Percentiles rank a stretch among this genome's conserved stretches.
Evolutionary conservation across 176 grass and related monocot genomes (phyloP).

Genomic region (Musa troglodytarum): DNA sequence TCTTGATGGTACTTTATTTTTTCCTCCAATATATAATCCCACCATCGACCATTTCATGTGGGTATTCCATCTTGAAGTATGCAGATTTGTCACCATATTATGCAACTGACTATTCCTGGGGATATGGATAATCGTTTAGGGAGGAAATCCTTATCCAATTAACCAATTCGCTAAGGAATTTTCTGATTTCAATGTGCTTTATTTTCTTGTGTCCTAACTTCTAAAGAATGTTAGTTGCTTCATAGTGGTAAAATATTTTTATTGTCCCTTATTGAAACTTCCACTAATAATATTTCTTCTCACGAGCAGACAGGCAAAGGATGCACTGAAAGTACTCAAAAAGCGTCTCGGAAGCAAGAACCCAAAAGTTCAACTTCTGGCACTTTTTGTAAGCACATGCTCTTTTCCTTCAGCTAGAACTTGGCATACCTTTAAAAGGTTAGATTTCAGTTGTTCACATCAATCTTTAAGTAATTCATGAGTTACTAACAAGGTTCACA

Average conservation of each 20-base stretch:
- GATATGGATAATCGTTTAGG: not conserved
- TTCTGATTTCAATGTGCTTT: conserved; percentile 1
- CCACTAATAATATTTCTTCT: conserved; percentile 14
- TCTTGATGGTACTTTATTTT: not conserved
- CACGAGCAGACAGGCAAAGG: conserved; percentile 78
- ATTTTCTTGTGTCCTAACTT: not conserved
- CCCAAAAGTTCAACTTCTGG: conserved; percentile 84
- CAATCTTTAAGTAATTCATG: not conserved
- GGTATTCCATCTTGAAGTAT: not conserved
- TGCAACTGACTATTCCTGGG: not conserved
- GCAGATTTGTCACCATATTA: not conserved
- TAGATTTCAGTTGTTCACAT: not conserved
- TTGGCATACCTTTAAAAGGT: not conserved
- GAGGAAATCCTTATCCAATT: not conserved
- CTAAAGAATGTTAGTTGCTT: not conserved
- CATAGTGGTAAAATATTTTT: not conserved
- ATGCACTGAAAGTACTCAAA: conserved; percentile 89
- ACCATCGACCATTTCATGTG: not conserved
- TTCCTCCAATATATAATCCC: not conserved
- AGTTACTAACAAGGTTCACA: not conserved
- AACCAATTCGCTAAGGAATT: not conserved
- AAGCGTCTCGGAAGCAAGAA: conserved; percentile 92
- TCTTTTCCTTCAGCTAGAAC: not conserved
- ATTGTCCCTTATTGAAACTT: not conserved
- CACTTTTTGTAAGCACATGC: conserved; percentile 66